A percentile compares a stretch with the other conserved stretches of the same genome.
phyloP scores from a whole-genome alignment of 2,329 filamentous ascomycete genomes.

The Trichoderma koningii region DNA sequence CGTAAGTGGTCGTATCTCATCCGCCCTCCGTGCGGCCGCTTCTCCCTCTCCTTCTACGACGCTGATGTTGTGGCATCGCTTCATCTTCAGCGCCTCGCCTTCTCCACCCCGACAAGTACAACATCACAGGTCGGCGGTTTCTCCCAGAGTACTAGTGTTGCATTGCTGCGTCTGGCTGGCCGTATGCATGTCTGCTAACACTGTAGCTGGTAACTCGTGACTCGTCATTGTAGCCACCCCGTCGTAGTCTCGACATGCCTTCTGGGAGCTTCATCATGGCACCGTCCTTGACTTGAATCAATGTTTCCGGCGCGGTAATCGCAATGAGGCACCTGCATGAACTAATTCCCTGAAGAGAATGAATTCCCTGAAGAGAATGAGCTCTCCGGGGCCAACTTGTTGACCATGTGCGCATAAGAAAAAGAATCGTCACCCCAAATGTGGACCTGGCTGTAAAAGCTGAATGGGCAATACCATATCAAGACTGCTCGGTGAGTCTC shows the following conservation, averaged over 20 bases:
- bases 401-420: not conserved
- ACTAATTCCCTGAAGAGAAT: not conserved
- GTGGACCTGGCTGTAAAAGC: slow-evolving; percentile 25
- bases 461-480: slow-evolving; percentile 29
- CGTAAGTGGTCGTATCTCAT: slow-evolving; percentile 9
- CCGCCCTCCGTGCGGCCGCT: not conserved
- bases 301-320: not conserved
- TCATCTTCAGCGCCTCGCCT: not conserved
- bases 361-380: not conserved
- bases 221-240: not conserved
- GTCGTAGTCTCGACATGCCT: not conserved
- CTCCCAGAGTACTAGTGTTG: not conserved
- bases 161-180: not conserved
- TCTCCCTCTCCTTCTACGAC: slow-evolving; percentile 21
- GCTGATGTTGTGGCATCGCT: not conserved
- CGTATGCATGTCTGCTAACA: not conserved
- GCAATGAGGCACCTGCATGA: not conserved
- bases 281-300: not conserved
- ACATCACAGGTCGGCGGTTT: not conserved
- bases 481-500: slow-evolving; percentile 27
- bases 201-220: not conserved
- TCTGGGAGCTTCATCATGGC: slow-evolving; percentile 4
- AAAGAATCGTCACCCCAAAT: slow-evolving; percentile 15
- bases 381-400: not conserved
- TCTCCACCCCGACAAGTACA: not conserved